A percentile compares a stretch with the other conserved stretches of the same genome.
Conservation (phyloP, 495 filamentous ascomycete species). For the Pyrenula massariospora region DNA sequence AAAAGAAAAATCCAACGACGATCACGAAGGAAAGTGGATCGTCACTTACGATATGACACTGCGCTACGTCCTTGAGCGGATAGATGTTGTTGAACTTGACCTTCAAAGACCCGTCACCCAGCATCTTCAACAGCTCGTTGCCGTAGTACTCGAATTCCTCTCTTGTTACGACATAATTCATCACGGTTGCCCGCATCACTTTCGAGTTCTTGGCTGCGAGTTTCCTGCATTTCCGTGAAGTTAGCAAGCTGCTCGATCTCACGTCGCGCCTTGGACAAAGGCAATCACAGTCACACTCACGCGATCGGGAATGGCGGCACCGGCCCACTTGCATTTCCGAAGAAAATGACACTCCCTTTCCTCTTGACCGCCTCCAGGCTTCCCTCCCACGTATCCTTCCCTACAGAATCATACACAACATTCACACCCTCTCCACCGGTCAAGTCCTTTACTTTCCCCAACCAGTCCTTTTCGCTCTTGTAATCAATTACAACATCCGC, state of each 20-base stretch:
- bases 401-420: slow-evolving; percentile 84
- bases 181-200: slow-evolving; percentile 62
- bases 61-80: slow-evolving; percentile 60
- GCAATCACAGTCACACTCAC: slow-evolving; percentile 21
- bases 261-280: background rate
- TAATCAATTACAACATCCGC: slow-evolving; percentile 68
- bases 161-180: slow-evolving; percentile 60
- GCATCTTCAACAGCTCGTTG: slow-evolving; percentile 61
- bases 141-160: slow-evolving; percentile 67
- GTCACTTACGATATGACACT: slow-evolving; percentile 56
- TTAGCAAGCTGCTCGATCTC: slow-evolving; percentile 1
- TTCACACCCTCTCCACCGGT: slow-evolving; percentile 59
- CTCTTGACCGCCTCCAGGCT: slow-evolving; percentile 65
- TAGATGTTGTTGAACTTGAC: slow-evolving; percentile 72
- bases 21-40: background rate
- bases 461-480: slow-evolving; percentile 51
- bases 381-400: slow-evolving; percentile 75
- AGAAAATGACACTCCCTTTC: slow-evolving; percentile 76
- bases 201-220: slow-evolving; percentile 73
- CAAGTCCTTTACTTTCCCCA: slow-evolving; percentile 52
- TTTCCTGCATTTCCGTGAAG: slow-evolving; percentile 14
- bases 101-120: slow-evolving; percentile 57
- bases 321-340: slow-evolving; percentile 80
- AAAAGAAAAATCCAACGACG: background rate
- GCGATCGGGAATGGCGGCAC: slow-evolving; percentile 64